Evolutionary conservation across 306 rosid species (phyloP).

Genomic region (Acacia acuminata): DNA sequence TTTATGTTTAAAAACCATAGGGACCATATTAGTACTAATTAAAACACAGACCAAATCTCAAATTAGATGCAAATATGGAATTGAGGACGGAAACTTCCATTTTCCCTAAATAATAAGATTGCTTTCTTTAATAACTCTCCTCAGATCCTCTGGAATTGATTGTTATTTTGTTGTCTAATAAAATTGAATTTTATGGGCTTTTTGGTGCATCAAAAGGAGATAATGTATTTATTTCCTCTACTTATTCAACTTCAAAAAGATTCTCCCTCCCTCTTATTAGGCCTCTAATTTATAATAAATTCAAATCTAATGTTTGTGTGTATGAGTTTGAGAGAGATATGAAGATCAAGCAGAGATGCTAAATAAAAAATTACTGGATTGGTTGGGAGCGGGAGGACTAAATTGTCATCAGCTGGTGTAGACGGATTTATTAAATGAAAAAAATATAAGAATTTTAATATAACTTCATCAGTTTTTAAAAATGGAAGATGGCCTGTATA

Average conservation of each 20-base stretch:
- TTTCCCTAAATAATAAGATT: too few relatives aligned
- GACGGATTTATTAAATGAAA: background rate
- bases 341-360: background rate
- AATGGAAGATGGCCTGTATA: background rate
- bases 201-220: background rate
- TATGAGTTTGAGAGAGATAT: background rate
- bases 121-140: too few relatives aligned
- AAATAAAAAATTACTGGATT: background rate
- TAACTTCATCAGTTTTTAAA: background rate
- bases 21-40: too few relatives aligned
- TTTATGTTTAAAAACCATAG: too few relatives aligned
- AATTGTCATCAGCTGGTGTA: conserved; percentile 12
- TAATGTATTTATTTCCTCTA: background rate
- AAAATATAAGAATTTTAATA: background rate
- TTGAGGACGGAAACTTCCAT: too few relatives aligned
- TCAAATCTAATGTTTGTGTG: background rate
- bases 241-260: background rate
- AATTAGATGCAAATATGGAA: too few relatives aligned
- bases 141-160: background rate
- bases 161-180: background rate
- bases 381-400: background rate
- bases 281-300: background rate
- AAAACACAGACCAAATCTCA: too few relatives aligned
- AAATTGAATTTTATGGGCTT: background rate
- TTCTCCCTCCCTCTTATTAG: background rate